These are phyloP conservation scores for Fusarium veterinarium DNA, from an alignment of 2,329 filamentous ascomycete genomes.

Conservation along the genomic window DNA sequence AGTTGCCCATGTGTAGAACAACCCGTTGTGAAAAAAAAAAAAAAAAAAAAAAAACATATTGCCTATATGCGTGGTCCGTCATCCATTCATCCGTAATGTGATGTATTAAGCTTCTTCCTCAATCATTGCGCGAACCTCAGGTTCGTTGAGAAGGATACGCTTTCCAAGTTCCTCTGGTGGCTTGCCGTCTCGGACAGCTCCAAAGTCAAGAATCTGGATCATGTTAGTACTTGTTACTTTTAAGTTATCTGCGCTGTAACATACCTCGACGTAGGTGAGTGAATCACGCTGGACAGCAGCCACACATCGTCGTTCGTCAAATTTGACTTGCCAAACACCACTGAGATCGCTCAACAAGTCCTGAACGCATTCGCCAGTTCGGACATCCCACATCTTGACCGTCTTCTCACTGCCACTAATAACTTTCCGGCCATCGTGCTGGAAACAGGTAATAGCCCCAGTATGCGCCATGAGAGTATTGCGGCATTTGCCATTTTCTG, in stretches of 20 bases:
- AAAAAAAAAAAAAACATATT: conserved; percentile 34
- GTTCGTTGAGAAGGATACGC: conserved; percentile 75
- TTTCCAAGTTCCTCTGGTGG: conserved; percentile 80
- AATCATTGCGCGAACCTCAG: conserved; percentile 63
- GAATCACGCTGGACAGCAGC: conserved; percentile 94
- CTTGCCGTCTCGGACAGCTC: conserved; percentile 89
- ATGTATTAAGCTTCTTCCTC: conserved; percentile 55
- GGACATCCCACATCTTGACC: conserved; percentile 98
- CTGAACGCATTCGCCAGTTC: conserved; percentile 89
- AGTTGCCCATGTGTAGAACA: conserved; percentile 21
- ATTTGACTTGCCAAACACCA: conserved; percentile 99
- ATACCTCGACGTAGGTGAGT: conserved; percentile 94
- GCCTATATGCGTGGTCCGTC: conserved; percentile 2
- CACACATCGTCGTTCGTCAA: conserved; percentile 94
- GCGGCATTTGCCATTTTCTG: conserved; percentile 89
- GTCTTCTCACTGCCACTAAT: conserved; percentile 96
- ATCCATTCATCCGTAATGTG: conserved; percentile 1
- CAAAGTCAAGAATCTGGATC: conserved; percentile 91
- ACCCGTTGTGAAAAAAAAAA: conserved; percentile 30
- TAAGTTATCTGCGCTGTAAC: conserved; percentile 43
- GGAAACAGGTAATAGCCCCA: conserved; percentile 97
- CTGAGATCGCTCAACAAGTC: conserved; percentile 93
- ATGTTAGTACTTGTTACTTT: background rate
- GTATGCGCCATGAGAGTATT: conserved; percentile 93
- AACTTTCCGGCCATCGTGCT: conserved; percentile 96